phyloP scores from a whole-genome alignment of 306 rosid genomes.

The Corylus heterophylla region DNA sequence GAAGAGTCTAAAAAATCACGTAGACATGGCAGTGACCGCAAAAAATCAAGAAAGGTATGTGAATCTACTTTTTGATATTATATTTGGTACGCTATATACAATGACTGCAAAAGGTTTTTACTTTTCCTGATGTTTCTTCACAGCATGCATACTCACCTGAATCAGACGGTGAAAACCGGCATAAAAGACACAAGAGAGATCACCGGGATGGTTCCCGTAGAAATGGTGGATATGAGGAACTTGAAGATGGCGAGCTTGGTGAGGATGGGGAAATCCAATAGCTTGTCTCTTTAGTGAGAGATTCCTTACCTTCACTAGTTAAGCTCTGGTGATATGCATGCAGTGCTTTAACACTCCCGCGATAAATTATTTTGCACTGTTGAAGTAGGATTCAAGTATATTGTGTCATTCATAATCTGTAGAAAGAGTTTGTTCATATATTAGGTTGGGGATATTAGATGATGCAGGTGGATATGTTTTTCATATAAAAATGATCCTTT shows the following conservation, averaged over 20 bases:
- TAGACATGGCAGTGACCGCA: conserved; percentile 90
- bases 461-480: background rate
- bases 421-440: too few relatives aligned
- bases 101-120: conserved; percentile 20
- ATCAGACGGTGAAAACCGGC: conserved; percentile 79
- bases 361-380: background rate
- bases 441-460: too few relatives aligned
- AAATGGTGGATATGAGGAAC: conserved; percentile 70
- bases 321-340: background rate
- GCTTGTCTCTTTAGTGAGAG: conserved; percentile 2
- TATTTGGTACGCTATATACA: conserved; percentile 5
- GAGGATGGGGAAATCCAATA: conserved; percentile 77
- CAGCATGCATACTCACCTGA: conserved; percentile 95
- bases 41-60: conserved; percentile 79
- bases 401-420: background rate
- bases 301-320: conserved; percentile 14
- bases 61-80: background rate
- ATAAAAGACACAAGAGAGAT: conserved; percentile 88
- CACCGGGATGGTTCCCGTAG: conserved; percentile 73
- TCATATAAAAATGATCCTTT: background rate
- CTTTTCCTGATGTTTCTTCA: conserved; percentile 22
- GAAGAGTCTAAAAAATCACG: conserved; percentile 88
- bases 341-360: background rate
- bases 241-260: conserved; percentile 98
- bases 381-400: background rate